Base-by-base conservation (phyloP, 164 flowering plant species). In the Magnolia sinica region DNA sequence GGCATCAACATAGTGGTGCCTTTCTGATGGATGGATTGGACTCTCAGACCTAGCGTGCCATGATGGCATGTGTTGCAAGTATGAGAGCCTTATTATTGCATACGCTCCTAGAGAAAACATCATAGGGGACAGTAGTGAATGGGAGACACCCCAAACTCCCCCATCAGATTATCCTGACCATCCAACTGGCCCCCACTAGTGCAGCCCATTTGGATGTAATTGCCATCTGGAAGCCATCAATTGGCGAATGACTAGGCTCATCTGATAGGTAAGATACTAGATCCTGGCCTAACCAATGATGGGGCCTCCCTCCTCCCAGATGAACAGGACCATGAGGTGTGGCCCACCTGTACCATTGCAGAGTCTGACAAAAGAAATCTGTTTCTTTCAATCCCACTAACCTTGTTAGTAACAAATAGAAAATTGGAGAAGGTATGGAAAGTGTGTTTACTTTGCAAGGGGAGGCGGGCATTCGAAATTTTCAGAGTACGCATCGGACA, bases 401-500 rank as follows among this genome's bases (percentile, higher is more conserved):
- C 68, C 19, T 19, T 22, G 19, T 8, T 24, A 3, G 14, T 29
- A 68, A 75, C 50, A 51, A 19, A 31, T 7, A 61, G 19, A 37
- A 37, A 37, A 37, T 37, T 5, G 0, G 31, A 70, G 18, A 16
- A 50, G 70, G 24, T 11, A 63, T 23, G 27, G n/a, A 70, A 49
- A 74, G 13, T 11, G 51, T 22, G 9, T 37, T 79, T 77, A 85
- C 87, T 76, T 85, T 64, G 82, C 61, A 70, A 68, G 64, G 19
- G 83, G 82, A 75, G 83, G 83, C 49, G 79, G 81, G 52, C 73
- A 74, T 3, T 84, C 86, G 24, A 75, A 74, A 65, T 82, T 86
- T 13, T 79, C 88, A 66, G 81, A 63, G 78, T 80, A 81, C 11
- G 27, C 65, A 73, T 80, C 86, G 20, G 85, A 84, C 85, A 79